These are phyloP conservation scores for Dictyophora rubrovolvata DNA, from an alignment of 768 basidiomycete genomes.

Conservation along the genomic window DNA sequence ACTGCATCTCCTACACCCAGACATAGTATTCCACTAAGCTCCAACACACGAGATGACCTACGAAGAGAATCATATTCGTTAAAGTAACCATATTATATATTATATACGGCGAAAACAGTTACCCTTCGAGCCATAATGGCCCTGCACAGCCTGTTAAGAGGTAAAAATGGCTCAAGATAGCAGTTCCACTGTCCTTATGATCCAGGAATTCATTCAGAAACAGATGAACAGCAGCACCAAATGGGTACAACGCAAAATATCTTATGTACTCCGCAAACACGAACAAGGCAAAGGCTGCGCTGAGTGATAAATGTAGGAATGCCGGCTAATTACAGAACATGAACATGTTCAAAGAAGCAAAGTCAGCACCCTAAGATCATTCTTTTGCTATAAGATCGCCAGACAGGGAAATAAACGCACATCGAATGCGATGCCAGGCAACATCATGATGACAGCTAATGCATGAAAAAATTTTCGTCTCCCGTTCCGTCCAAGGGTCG, in stretches of 20 bases:
- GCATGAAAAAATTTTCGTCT: constrained; percentile 96
- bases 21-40: constrained; percentile 79
- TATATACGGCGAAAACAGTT: constrained; percentile 22
- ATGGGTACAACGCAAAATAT: constrained; percentile 96
- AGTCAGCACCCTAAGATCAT: not conserved
- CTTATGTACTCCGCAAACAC: constrained; percentile 95
- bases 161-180: constrained; percentile 96
- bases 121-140: constrained; percentile 93
- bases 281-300: constrained; percentile 89
- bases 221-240: constrained; percentile 84
- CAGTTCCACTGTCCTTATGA: constrained; percentile 88
- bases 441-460: constrained; percentile 90
- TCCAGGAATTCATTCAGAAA: constrained; percentile 98
- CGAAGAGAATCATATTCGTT: constrained; percentile 3
- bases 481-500: constrained; percentile 82
- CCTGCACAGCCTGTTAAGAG: constrained; percentile 91
- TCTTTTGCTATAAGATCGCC: not conserved
- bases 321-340: constrained; percentile 55
- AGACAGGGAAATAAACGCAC: constrained; percentile 38
- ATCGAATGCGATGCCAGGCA: constrained; percentile 88
- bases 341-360: not conserved
- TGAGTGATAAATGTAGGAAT: constrained; percentile 91
- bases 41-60: constrained; percentile 41
- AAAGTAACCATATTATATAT: constrained; percentile 4
- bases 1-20: constrained; percentile 91